phyloP scores from a whole-genome alignment of 371 early-diverging fungal species.

The Lichtheimia ramosa region DNA sequence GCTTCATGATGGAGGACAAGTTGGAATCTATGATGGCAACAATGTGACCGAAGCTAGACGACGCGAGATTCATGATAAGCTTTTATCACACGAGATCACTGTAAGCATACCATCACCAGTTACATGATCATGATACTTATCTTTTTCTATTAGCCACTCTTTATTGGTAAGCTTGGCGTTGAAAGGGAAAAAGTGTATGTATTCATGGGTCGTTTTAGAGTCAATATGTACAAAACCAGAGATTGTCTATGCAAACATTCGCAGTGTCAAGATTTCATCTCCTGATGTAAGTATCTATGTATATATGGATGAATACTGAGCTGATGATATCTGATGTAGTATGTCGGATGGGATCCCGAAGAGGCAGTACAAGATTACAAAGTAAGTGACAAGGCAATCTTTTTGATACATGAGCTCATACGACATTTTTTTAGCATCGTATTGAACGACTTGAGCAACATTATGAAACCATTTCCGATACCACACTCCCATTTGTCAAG shows the following conservation, averaged over 20 bases:
- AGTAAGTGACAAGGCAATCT: conserved; percentile 22
- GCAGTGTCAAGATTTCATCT: conserved; percentile 86
- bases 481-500: conserved; percentile 75
- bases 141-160: background rate
- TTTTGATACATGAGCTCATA: background rate
- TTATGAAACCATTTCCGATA: conserved; percentile 81
- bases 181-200: too few species aligned
- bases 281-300: conserved; percentile 73
- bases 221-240: conserved; percentile 80
- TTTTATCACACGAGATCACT: conserved; percentile 66
- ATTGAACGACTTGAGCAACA: conserved; percentile 78
- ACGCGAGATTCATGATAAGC: conserved; percentile 62
- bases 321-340: background rate
- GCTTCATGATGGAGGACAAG: conserved; percentile 74
- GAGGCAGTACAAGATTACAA: conserved; percentile 86
- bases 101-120: conserved; percentile 22
- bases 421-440: conserved; percentile 49
- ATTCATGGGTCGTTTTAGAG: conserved; percentile 45
- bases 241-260: conserved; percentile 76
- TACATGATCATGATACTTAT: background rate
- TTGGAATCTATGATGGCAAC: conserved; percentile 93
- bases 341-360: conserved; percentile 54
- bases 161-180: background rate
- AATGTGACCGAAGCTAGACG: conserved; percentile 86
- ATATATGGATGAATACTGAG: background rate